These are phyloP conservation scores for Fraxinus ornus DNA, from an alignment of 305 asterid species.

Conservation along the genomic window DNA sequence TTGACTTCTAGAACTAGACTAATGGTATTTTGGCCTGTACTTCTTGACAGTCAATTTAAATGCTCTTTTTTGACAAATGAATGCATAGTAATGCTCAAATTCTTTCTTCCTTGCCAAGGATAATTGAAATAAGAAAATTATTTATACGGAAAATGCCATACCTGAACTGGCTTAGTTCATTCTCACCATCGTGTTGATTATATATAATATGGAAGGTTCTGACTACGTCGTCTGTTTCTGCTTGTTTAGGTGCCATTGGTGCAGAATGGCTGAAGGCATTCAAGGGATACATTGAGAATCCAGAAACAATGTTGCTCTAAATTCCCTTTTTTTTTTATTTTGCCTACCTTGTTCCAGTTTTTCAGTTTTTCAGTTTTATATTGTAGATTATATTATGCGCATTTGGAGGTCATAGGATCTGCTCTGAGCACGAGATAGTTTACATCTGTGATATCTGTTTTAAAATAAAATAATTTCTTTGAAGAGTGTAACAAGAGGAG, in stretches of 20 bases:
- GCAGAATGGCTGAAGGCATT: slow-evolving; percentile 98
- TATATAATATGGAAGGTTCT: neutral
- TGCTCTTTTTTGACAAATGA: neutral
- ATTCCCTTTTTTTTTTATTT: neutral
- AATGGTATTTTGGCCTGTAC: neutral
- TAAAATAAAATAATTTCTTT: neutral
- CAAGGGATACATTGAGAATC: slow-evolving; percentile 88
- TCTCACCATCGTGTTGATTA: neutral
- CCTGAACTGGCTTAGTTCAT: neutral
- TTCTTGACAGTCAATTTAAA: neutral
- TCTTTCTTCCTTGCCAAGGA: neutral
- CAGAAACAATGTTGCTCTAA: slow-evolving; percentile 79
- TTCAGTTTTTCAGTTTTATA: slow-evolving; percentile 16
- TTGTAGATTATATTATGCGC: slow-evolving; percentile 22
- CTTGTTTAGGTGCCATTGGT: slow-evolving; percentile 67
- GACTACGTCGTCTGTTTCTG: neutral
- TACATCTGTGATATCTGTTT: neutral
- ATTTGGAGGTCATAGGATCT: slow-evolving; percentile 28
- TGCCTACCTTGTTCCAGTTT: neutral
- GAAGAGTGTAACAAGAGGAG: neutral
- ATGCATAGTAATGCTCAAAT: neutral
- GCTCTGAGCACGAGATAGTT: slow-evolving; percentile 17
- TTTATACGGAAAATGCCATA: neutral
- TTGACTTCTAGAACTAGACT: neutral
- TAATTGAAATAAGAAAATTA: neutral